Evolutionary conservation across 1,284 basidiomycete species (phyloP), one percentile per base, ranked within the genome.

Genomic region (Naganishia albida): DNA sequence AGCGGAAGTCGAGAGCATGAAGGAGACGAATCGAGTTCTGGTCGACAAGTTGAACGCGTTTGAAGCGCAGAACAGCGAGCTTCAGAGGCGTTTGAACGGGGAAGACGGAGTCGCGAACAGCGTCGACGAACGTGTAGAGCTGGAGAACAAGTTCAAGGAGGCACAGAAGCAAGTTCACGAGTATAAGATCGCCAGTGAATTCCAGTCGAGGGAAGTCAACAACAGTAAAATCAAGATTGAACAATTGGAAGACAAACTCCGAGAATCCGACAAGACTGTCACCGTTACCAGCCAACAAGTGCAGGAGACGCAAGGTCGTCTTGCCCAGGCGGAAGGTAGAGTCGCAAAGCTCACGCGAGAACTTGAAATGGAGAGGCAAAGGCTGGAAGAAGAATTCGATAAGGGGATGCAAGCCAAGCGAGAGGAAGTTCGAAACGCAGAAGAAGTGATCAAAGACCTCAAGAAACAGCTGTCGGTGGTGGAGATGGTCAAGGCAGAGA

Each of bases 41-140:
- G 84, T 85, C 68, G 83, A 86, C 64, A 82, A 81, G 70, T 83
- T 70, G 28, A 66, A 75, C 34, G 69, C 70, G n/a, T 70, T 79
- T 28, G 78, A 80, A 60, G 74, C 74, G 51, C 76, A 78, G 65
- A 79, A 78, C 65, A 69, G 66, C 4, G 73, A 74, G 62, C 67
- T 74, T 18, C 72, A 73, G 65, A 68, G 71, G 16, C 69, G 71
- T 48, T 38, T 72, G 46, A 40, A 49, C 23, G 63, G 57, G 16
- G 53, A 49, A 26, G 28, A 54, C 18, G 46, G 54, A 20, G 20
- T 40, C 15, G 28, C 23, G 13, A 39, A 20, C 39, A 23, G 34
- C 26, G 49, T 38, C 0, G 39, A 59, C 30, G 48, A 66, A 34
- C 56, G 51, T 7, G 39, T 50, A 15, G 57, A 62, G 28, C 23